Percentiles rank a stretch among this genome's conserved stretches.
phyloP scores from a whole-genome alignment of 805 yeast genomes.

The Saccharomycopsis sp. region DNA sequence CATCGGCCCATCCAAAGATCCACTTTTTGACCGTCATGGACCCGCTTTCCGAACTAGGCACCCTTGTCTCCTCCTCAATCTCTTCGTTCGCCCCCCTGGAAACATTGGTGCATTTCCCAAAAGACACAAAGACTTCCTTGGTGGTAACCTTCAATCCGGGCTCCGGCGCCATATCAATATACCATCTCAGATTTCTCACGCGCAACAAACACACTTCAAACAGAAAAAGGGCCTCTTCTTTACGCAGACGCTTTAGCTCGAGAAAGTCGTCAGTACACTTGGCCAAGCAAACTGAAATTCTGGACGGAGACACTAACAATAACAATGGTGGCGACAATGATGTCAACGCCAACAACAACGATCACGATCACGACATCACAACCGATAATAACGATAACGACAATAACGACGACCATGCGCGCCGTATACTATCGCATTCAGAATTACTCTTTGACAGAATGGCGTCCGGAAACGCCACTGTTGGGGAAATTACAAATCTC shows the following conservation, averaged over 20 bases:
- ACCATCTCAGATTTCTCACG: constrained; percentile 42
- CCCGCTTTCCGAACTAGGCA: constrained; percentile 66
- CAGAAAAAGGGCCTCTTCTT: constrained; percentile 11
- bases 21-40: constrained; percentile 59
- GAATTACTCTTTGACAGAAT: constrained; percentile 36
- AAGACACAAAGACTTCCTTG: constrained; percentile 31
- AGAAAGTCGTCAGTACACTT: constrained; percentile 16
- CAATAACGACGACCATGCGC: neutral
- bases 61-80: constrained; percentile 61
- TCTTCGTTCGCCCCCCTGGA: constrained; percentile 54
- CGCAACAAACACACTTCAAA: constrained; percentile 5
- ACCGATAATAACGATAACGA: neutral
- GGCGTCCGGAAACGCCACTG: constrained; percentile 33
- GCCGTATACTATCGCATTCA: constrained; percentile 28
- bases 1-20: no score
- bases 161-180: constrained; percentile 40
- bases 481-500: constrained; percentile 26
- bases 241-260: constrained; percentile 23
- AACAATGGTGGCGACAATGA: neutral
- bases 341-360: neutral
- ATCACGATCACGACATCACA: neutral
- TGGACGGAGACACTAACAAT: neutral
- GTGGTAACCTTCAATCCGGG: constrained; percentile 48
- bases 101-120: constrained; percentile 47
- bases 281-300: constrained; percentile 17